A percentile compares a stretch with the other conserved stretches of the same genome.
Evolutionary conservation across 257 asterid species (phyloP).

Genomic region (Solanum pennellii): DNA sequence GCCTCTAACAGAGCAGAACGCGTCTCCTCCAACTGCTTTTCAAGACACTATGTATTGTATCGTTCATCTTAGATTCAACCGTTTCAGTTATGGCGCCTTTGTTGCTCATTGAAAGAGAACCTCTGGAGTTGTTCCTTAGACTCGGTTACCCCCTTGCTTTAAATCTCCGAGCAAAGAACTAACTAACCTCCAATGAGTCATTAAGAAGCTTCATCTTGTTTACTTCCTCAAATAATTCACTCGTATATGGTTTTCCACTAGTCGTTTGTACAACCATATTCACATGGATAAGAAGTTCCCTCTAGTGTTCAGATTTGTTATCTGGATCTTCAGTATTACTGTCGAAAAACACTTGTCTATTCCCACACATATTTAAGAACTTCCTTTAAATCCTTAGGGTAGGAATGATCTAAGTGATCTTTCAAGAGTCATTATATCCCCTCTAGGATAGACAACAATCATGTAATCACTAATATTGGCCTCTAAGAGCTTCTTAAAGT

Average conservation of each 20-base stretch:
- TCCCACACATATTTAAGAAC: conserved; percentile 45
- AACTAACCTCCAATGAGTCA: conserved; percentile 32
- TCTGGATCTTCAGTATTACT: conserved; percentile 35
- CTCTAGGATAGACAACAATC: conserved; percentile 71
- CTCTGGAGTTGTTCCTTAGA: conserved; percentile 27
- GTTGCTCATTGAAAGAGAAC: conserved; percentile 28
- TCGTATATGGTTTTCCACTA: conserved; percentile 44
- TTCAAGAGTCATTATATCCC: not conserved
- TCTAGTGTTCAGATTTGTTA: conserved; percentile 26
- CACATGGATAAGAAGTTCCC: conserved; percentile 40
- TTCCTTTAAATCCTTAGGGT: conserved; percentile 11
- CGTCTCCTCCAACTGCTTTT: conserved; percentile 15
- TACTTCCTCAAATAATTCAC: conserved; percentile 34
- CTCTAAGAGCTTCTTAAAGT: conserved; percentile 53
- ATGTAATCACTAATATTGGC: conserved; percentile 46
- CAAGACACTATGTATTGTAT: conserved; percentile 18
- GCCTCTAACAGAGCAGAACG: conserved; percentile 4
- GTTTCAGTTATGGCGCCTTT: conserved; percentile 25
- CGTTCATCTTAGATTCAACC: conserved; percentile 36
- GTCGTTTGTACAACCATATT: conserved; percentile 28
- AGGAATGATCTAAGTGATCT: too few relatives aligned
- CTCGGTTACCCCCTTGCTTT: conserved; percentile 35
- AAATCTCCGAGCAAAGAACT: conserved; percentile 23
- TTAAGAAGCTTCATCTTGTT: conserved; percentile 23
- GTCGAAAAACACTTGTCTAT: conserved; percentile 51